Evolutionary conservation across 225 moss, liverwort and hornwort species (phyloP).

Genomic region (Ulota crispa): DNA sequence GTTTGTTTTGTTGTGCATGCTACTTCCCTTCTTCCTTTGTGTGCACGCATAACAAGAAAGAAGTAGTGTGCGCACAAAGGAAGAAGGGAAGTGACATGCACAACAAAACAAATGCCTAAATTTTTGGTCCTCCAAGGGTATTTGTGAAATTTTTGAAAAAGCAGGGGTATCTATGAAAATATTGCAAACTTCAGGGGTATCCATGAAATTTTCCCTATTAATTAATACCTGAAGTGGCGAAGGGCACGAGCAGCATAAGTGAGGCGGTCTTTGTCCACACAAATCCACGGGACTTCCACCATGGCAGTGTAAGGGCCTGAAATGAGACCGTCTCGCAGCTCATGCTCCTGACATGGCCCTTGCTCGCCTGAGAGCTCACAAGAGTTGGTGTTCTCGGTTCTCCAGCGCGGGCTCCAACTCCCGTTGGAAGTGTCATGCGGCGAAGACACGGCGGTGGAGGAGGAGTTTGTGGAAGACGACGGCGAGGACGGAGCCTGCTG

Average conservation of each 20-base stretch:
- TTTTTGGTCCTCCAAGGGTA: too few relatives aligned
- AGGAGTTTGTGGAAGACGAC: constrained; percentile 53
- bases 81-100: too few relatives aligned
- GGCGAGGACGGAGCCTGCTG: constrained; percentile 47
- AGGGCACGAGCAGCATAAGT: constrained; percentile 83
- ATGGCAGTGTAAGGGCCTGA: constrained; percentile 63
- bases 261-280: constrained; percentile 84
- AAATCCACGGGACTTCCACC: constrained; percentile 95
- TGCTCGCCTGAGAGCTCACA: constrained; percentile 47
- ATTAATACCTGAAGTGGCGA: constrained; percentile 65
- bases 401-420: constrained; percentile 75
- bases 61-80: too few relatives aligned
- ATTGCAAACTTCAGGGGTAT: too few relatives aligned
- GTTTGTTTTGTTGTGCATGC: too few relatives aligned
- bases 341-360: constrained; percentile 28
- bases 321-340: constrained; percentile 26
- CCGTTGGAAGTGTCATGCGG: constrained; percentile 57
- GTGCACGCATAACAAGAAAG: too few relatives aligned
- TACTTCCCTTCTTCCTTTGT: too few relatives aligned
- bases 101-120: too few relatives aligned
- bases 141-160: too few relatives aligned
- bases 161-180: too few relatives aligned
- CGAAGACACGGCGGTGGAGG: constrained; percentile 58
- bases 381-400: constrained; percentile 26
- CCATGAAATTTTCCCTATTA: too few relatives aligned